Percentiles rank a stretch among this genome's conserved stretches.
phyloP scores from a whole-genome alignment of 305 asterid species.

The Nicotiana rustica region DNA sequence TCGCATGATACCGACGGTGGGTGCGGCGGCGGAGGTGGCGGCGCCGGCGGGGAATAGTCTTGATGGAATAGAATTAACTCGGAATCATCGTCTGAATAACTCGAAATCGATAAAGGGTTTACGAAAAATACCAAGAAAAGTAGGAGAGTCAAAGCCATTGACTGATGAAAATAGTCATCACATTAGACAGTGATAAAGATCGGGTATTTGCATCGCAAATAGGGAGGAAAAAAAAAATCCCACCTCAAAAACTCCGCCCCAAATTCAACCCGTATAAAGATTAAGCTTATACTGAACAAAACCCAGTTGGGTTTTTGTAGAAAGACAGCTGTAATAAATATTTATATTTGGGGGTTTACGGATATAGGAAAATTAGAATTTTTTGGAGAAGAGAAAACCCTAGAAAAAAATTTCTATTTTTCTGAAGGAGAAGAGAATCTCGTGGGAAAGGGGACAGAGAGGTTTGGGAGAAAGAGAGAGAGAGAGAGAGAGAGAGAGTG shows the following conservation, averaged over 20 bases:
- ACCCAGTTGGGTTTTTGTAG: constrained; percentile 2
- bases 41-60: constrained; percentile 99
- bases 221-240: background rate
- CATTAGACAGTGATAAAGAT: constrained; percentile 18
- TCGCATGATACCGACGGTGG: constrained; percentile 93
- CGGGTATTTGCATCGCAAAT: constrained; percentile 31
- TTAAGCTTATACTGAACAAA: constrained; percentile 13
- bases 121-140: constrained; percentile 9
- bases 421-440: constrained; percentile 24
- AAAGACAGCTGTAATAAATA: background rate
- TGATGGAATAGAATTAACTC: constrained; percentile 72
- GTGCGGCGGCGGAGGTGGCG: constrained; percentile 98
- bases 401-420: background rate
- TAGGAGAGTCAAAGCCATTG: constrained; percentile 36
- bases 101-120: background rate
- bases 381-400: constrained; percentile 15
- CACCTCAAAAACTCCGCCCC: constrained; percentile 11
- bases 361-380: background rate
- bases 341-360: background rate
- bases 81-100: constrained; percentile 54
- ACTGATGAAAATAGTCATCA: constrained; percentile 42
- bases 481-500: background rate
- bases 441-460: constrained; percentile 30
- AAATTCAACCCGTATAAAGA: background rate
- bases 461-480: constrained; percentile 7